Percentiles rank a stretch among this genome's conserved stretches.
These are phyloP conservation scores for Nannochloropsis salina DNA, from an alignment of 108 stramenopile genomes.

Conservation along the genomic window DNA sequence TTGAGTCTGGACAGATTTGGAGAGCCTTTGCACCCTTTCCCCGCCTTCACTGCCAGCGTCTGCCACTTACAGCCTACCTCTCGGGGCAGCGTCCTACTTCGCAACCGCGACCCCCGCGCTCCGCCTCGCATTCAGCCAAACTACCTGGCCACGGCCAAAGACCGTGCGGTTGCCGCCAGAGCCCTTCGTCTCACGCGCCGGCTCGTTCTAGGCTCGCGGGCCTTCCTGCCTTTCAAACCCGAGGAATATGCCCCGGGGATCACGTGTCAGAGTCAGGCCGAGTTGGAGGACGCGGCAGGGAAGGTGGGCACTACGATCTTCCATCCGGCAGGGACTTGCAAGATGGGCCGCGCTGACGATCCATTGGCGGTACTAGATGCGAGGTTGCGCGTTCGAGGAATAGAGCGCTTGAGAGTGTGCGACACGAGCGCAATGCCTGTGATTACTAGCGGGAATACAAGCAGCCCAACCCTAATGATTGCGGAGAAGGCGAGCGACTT, in stretches of 20 bases:
- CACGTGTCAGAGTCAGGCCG: neutral
- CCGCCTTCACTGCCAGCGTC: slow-evolving; percentile 19
- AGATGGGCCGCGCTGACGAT: slow-evolving; percentile 31
- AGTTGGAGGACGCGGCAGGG: neutral
- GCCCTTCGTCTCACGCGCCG: neutral
- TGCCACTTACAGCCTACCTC: neutral
- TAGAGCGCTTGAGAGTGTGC: slow-evolving; percentile 29
- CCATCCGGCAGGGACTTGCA: slow-evolving; percentile 49
- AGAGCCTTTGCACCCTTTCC: neutral
- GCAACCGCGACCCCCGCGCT: neutral
- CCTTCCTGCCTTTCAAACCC: neutral
- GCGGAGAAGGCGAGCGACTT: slow-evolving; percentile 38
- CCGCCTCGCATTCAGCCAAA: slow-evolving; percentile 1
- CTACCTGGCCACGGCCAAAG: neutral
- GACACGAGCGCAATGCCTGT: slow-evolving; percentile 47
- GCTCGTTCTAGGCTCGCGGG: neutral
- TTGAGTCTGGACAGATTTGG: neutral
- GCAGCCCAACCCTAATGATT: slow-evolving; percentile 42
- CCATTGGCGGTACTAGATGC: slow-evolving; percentile 37
- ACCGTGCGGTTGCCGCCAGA: neutral
- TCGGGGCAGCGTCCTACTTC: neutral
- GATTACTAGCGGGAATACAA: slow-evolving; percentile 53
- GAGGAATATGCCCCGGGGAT: neutral
- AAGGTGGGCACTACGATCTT: slow-evolving; percentile 47
- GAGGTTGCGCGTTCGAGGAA: slow-evolving; percentile 35